phyloP scores from a whole-genome alignment of 2,329 filamentous ascomycete species.

The Amauroascus verrucosus region DNA sequence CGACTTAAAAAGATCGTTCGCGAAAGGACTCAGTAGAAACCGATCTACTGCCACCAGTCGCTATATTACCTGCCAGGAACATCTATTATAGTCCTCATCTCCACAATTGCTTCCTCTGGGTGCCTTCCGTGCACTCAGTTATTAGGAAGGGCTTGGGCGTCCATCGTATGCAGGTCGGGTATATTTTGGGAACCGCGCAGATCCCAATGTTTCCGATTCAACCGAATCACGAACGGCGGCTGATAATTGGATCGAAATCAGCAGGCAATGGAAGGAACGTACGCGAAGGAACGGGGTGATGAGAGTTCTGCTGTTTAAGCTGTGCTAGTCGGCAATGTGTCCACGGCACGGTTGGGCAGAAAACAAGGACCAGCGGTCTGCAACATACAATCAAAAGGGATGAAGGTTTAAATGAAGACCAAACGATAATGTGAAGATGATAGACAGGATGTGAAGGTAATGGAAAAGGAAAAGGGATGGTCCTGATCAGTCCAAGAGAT shows the following conservation, averaged over 20 bases:
- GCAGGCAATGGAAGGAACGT: background rate
- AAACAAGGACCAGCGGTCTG: background rate
- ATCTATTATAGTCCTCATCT: constrained; percentile 7
- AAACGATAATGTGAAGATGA: background rate
- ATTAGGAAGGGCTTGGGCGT: background rate
- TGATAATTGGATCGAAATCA: background rate
- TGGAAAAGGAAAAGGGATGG: background rate
- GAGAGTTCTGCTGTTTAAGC: background rate
- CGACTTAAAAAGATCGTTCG: background rate
- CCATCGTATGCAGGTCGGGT: constrained; percentile 5
- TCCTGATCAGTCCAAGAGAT: background rate
- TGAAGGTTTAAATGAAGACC: background rate
- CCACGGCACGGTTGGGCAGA: background rate
- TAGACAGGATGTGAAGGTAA: background rate
- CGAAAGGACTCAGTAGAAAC: background rate
- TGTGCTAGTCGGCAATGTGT: background rate
- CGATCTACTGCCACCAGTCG: background rate
- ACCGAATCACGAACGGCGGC: background rate
- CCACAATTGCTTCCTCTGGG: constrained; percentile 4
- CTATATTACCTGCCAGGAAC: constrained; percentile 4
- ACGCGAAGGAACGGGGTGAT: background rate
- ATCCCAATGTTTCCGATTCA: constrained; percentile 6
- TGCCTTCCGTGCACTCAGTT: constrained; percentile 9
- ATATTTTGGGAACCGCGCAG: background rate
- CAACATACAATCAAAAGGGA: background rate